Base-by-base conservation (phyloP, 164 flowering plant species). In the Chimonanthus salicifolius region DNA sequence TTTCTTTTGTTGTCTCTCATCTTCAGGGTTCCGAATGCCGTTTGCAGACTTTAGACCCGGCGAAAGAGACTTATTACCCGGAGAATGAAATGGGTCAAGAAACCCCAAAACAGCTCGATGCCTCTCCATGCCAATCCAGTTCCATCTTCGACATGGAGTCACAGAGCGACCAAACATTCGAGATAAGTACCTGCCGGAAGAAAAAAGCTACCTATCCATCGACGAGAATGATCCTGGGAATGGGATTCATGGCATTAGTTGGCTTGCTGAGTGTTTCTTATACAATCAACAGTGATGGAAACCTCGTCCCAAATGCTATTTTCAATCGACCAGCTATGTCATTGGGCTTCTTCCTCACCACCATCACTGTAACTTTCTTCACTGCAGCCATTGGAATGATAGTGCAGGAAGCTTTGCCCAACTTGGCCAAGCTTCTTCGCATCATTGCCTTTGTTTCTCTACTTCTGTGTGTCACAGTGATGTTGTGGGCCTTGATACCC, bases 401-500 rank as follows among this genome's bases (percentile, higher is more conserved):
- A 11, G 15, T 65, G 4, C 45, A 45, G 5, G 11, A 15, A 43
- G 2, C 6, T 18, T 15, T 2, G 10, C 68, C 49, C 6, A 11
- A 2, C n/a, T 3, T 45, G 10, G 47, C 49, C 18, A 11, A 45
- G 45, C 15, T 43, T 9, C 68, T 65, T 45, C 43, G 45, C 18
- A 47, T 65, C 48, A 15, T 45, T 10, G 46, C 68, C 48, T 65
- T 65, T 5, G 47, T 65, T 65, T 45, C 45, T 65, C 7, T 15
- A 65, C 47, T 65, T 4, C 68, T 65, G 16, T 47, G 47, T 9
- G 68, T 65, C 6, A 65, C 68, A 43, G n/a, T 65, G 3, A 4
- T 65, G 68, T 15, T 65, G n/a, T 65, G 68, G 49, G 15, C 68
- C 47, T 44, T 65, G 16, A 44, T 65, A 7, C 68, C 68, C 48